phyloP scores from a whole-genome alignment of 192 early-diverging fungal species.

The Cetraspora pellucida region DNA sequence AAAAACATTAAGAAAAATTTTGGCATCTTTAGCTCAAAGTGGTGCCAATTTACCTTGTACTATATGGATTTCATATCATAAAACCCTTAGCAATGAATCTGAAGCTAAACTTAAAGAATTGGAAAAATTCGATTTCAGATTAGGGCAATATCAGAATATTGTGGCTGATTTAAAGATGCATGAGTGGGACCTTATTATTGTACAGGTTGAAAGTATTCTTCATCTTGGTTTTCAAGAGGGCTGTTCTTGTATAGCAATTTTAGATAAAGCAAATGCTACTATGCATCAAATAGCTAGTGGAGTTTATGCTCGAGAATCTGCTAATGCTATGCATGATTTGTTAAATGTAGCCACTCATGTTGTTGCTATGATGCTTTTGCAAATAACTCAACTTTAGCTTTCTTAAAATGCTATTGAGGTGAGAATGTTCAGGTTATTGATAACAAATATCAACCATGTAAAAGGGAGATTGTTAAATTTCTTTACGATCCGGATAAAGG shows the following conservation, averaged over 20 bases:
- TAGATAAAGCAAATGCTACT: constrained; percentile 13
- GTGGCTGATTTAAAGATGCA: constrained; percentile 18
- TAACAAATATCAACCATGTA: constrained; percentile 19
- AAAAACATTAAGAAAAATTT: constrained; percentile 8
- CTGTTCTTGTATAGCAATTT: constrained; percentile 23
- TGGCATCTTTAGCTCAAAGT: too few relatives aligned
- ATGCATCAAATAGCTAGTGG: constrained; percentile 18
- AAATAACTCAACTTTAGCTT: constrained; percentile 4
- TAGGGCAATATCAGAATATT: too few relatives aligned
- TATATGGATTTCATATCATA: too few relatives aligned
- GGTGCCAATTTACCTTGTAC: too few relatives aligned
- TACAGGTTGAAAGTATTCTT: constrained; percentile 26
- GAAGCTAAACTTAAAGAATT: too few relatives aligned
- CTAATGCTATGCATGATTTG: too few relatives aligned
- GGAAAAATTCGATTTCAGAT: too few relatives aligned
- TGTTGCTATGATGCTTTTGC: background rate
- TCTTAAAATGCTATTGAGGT: constrained; percentile 2
- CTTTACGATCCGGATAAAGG: constrained; percentile 20
- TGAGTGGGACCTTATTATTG: constrained; percentile 26
- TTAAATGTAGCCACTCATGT: constrained; percentile 11
- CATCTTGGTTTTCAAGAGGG: constrained; percentile 17
- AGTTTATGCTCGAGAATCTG: constrained; percentile 6
- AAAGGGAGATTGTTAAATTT: background rate
- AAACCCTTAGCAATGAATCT: too few relatives aligned
- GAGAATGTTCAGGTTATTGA: constrained; percentile 12